Evolutionary conservation across 352 stramenopile species (phyloP).

Genomic region (Phytophthora melonis): DNA sequence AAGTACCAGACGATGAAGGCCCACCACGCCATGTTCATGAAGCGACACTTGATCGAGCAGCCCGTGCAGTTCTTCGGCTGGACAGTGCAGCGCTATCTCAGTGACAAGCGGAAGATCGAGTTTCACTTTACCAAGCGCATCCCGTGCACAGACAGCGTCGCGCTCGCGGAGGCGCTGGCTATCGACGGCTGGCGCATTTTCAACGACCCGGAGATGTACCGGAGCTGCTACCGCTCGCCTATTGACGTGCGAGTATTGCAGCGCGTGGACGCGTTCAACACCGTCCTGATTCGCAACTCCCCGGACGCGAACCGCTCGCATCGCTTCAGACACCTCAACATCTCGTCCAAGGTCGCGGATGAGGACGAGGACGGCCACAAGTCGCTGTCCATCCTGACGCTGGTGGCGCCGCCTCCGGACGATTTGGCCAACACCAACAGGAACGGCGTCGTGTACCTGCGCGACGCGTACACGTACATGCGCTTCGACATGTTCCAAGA

Average conservation of each 20-base stretch:
- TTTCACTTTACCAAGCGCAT: slow-evolving; percentile 57
- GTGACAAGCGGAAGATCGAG: slow-evolving; percentile 37
- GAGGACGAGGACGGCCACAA: slow-evolving; percentile 38
- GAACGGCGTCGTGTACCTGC: slow-evolving; percentile 51
- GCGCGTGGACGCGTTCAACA: slow-evolving; percentile 47
- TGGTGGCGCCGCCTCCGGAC: slow-evolving; percentile 44
- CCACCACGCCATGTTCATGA: slow-evolving; percentile 39
- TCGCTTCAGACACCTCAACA: slow-evolving; percentile 45
- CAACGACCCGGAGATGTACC: slow-evolving; percentile 48
- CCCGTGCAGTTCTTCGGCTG: slow-evolving; percentile 47
- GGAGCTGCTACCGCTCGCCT: slow-evolving; percentile 44
- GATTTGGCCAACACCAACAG: slow-evolving; percentile 32
- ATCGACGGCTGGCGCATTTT: slow-evolving; percentile 46
- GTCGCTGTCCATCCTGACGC: slow-evolving; percentile 39
- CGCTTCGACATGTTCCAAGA: slow-evolving; percentile 48
- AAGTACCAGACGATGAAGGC: slow-evolving; percentile 38
- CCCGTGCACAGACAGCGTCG: slow-evolving; percentile 30
- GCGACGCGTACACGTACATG: slow-evolving; percentile 56
- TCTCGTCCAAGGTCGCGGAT: slow-evolving; percentile 50
- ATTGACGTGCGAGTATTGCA: slow-evolving; percentile 52
- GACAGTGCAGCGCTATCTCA: slow-evolving; percentile 49
- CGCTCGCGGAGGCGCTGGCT: slow-evolving; percentile 30
- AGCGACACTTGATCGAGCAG: slow-evolving; percentile 20
- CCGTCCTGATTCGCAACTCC: slow-evolving; percentile 51
- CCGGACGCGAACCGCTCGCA: slow-evolving; percentile 44